A percentile compares a stretch with the other conserved stretches of the same genome.
phyloP scores from a whole-genome alignment of 2,329 filamentous ascomycete genomes.

The Aspergillus persii region DNA sequence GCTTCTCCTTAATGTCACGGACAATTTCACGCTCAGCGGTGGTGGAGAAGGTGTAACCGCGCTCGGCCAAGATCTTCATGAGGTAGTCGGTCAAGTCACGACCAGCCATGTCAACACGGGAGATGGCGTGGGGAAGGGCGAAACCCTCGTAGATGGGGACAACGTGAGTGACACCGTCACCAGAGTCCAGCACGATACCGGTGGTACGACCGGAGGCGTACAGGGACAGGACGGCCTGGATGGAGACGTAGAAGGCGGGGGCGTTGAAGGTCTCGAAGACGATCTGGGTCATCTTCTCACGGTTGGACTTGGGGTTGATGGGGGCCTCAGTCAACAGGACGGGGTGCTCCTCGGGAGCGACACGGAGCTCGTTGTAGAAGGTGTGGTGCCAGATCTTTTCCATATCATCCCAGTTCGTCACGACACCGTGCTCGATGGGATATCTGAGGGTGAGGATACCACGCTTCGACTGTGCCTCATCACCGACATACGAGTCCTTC shows the following conservation, averaged over 20 bases:
- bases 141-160: conserved; percentile 99
- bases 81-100: conserved; percentile 99
- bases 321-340: conserved; percentile 98
- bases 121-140: conserved; percentile 98
- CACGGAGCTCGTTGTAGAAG: conserved; percentile 99
- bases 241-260: conserved; percentile 99
- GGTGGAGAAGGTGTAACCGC: conserved; percentile 99
- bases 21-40: conserved; percentile 99
- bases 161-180: conserved; percentile 99
- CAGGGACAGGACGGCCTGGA: conserved; percentile 98
- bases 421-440: conserved; percentile 99
- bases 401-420: conserved; percentile 99
- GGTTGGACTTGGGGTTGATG: conserved; percentile 99
- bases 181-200: conserved; percentile 99
- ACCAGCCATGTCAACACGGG: conserved; percentile 99
- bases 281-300: conserved; percentile 99
- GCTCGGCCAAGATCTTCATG: conserved; percentile 99
- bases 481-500: conserved; percentile 99
- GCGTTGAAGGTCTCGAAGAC: conserved; percentile 99
- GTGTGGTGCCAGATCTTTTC: conserved; percentile 99
- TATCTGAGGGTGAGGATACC: conserved; percentile 99
- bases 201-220: conserved; percentile 99
- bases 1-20: conserved; percentile 99
- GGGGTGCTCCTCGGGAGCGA: conserved; percentile 99
- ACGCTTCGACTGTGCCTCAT: conserved; percentile 99